phyloP scores from a whole-genome alignment of 768 basidiomycete species.

The Gelatoporia subvermispora region DNA sequence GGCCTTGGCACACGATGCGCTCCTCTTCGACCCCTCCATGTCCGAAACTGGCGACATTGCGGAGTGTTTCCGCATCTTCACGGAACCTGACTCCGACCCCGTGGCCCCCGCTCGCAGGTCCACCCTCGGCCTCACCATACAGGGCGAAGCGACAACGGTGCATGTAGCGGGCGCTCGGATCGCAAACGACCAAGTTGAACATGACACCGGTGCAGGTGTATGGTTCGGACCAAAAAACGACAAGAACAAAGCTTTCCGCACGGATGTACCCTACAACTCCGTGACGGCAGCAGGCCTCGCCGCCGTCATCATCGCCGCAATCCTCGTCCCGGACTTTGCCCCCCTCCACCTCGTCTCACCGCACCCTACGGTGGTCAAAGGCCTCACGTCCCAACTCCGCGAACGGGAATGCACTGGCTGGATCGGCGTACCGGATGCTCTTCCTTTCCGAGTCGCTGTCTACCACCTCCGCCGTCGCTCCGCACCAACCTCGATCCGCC shows the following conservation, averaged over 20 bases:
- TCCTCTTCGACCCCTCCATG: not conserved
- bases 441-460: conserved; percentile 2
- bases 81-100: not conserved
- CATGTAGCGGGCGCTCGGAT: too few species aligned
- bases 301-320: not conserved
- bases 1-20: not conserved
- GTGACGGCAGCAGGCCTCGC: conserved; percentile 1
- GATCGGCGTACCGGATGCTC: conserved; percentile 12
- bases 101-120: too few species aligned
- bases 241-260: not conserved
- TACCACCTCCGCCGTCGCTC: conserved; percentile 10
- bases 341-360: conserved; percentile 5
- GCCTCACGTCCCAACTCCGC: conserved; percentile 4
- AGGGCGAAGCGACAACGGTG: too few species aligned
- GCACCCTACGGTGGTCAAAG: conserved; percentile 18
- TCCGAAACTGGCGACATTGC: not conserved
- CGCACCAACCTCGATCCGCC: conserved; percentile 14
- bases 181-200: too few species aligned
- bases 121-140: too few species aligned
- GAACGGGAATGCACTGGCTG: conserved; percentile 26
- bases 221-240: not conserved
- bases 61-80: not conserved
- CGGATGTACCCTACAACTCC: not conserved
- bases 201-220: conserved; percentile 1
- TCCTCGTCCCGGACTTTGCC: not conserved